A percentile compares a stretch with the other conserved stretches of the same genome.
These are phyloP conservation scores for Leccinum fallax DNA, from an alignment of 1,284 basidiomycete species.

Conservation along the genomic window DNA sequence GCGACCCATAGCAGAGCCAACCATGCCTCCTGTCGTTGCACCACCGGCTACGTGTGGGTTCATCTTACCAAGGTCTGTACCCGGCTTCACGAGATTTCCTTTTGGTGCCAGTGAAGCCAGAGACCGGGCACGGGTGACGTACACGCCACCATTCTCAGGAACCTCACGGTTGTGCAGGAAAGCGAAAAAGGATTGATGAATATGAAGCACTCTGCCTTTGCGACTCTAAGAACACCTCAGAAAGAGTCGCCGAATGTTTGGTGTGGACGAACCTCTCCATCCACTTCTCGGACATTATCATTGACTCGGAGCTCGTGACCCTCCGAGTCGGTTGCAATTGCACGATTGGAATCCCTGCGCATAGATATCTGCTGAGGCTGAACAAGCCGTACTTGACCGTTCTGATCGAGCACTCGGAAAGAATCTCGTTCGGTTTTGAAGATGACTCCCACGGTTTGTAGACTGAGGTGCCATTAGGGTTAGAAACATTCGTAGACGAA, in stretches of 20 bases:
- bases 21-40: conserved; percentile 71
- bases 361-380: conserved; percentile 95
- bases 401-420: conserved; percentile 95
- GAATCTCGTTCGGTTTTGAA: conserved; percentile 96
- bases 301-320: conserved; percentile 83
- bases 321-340: conserved; percentile 90
- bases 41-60: conserved; percentile 79
- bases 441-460: conserved; percentile 94
- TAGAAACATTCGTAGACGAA: conserved; percentile 5
- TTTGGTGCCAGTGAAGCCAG: conserved; percentile 87
- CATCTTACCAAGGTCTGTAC: conserved; percentile 84
- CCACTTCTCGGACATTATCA: conserved; percentile 93
- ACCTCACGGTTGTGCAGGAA: conserved; percentile 95
- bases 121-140: conserved; percentile 82
- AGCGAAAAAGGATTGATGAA: conserved; percentile 92
- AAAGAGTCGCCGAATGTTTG: not conserved
- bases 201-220: conserved; percentile 94
- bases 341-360: conserved; percentile 80
- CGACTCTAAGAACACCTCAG: conserved; percentile 54
- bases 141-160: conserved; percentile 91
- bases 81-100: conserved; percentile 64
- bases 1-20: conserved; percentile 74
- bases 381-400: conserved; percentile 87
- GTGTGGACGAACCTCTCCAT: conserved; percentile 71
- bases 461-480: conserved; percentile 45